Percentiles rank a stretch among this genome's conserved stretches.
These are phyloP conservation scores for Trichomonas vaginalis DNA, from an alignment of 208 protist species.

Conservation along the genomic window DNA sequence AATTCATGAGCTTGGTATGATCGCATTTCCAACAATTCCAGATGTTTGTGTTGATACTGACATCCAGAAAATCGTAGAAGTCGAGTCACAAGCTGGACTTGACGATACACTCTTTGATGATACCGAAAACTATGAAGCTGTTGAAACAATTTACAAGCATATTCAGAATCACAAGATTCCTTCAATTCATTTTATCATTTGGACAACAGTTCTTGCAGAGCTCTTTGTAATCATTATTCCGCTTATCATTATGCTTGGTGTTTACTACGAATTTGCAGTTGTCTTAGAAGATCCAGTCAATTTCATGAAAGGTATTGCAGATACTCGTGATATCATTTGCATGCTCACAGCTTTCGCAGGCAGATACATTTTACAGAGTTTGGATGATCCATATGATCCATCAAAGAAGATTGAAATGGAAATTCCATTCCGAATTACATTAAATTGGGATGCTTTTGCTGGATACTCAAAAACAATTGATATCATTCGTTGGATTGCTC, in stretches of 20 bases:
- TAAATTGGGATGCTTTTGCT: neutral
- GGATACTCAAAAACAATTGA: neutral
- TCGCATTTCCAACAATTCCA: neutral
- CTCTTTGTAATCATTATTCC: neutral
- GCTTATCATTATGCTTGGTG: neutral
- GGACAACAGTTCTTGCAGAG: neutral
- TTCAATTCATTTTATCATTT: neutral
- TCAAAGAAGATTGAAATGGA: neutral
- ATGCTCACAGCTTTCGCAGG: neutral
- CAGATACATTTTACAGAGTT: neutral
- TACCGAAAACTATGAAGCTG: neutral
- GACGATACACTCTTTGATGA: neutral
- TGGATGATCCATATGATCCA: neutral
- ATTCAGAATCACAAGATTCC: neutral
- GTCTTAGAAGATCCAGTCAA: neutral
- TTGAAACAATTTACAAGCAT: neutral
- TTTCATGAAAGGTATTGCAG: neutral
- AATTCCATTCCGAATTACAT: neutral
- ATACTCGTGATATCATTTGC: neutral
- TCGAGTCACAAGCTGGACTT: neutral
- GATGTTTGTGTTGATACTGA: neutral
- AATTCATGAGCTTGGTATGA: neutral
- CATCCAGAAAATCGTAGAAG: neutral
- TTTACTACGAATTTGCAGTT: neutral
- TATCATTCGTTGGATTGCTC: neutral